phyloP scores from a whole-genome alignment of 2,329 filamentous ascomycete genomes.

The Phaeomoniella chlamydospora region DNA sequence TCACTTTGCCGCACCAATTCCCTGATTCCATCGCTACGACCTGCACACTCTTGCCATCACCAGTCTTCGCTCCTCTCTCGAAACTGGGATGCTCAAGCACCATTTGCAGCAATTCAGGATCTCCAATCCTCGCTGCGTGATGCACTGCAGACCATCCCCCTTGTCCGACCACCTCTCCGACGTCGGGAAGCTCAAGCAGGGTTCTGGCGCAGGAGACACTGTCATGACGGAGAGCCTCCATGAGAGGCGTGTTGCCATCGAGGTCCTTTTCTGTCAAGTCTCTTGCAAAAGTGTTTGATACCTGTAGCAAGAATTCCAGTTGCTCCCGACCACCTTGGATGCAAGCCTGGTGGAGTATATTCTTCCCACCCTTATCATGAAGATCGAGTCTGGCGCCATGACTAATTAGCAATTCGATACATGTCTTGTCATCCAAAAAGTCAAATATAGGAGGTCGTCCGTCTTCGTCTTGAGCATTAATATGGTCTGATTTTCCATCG shows the following conservation, averaged over 20 bases:
- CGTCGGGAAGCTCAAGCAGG: constrained; percentile 5
- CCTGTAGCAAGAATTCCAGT: constrained; percentile 4
- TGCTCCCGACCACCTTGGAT: constrained; percentile 5
- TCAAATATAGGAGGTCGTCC: constrained; percentile 8
- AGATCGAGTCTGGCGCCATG: constrained; percentile 6
- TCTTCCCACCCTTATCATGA: constrained; percentile 7
- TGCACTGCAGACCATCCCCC: constrained; percentile 7
- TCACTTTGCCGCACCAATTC: constrained; percentile 6
- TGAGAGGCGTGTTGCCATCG: constrained; percentile 7
- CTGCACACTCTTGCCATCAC: constrained; percentile 6
- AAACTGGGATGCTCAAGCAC: constrained; percentile 6
- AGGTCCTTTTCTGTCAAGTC: constrained; percentile 5
- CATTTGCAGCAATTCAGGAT: constrained; percentile 4
- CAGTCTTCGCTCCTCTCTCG: constrained; percentile 5
- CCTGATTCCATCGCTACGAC: constrained; percentile 8
- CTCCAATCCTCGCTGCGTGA: constrained; percentile 7
- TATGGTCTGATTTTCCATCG: constrained; percentile 1
- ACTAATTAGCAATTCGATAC: constrained; percentile 5
- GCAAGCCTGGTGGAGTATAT: constrained; percentile 7
- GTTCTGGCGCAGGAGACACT: constrained; percentile 4
- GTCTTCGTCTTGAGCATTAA: constrained; percentile 7
- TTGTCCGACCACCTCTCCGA: constrained; percentile 8
- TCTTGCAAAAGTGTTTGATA: not conserved
- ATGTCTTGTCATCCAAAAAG: constrained; percentile 7
- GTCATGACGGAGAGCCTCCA: constrained; percentile 6